Evolutionary conservation across 371 early-diverging fungal species (phyloP).

Genomic region (Fennellomyces sp.): DNA sequence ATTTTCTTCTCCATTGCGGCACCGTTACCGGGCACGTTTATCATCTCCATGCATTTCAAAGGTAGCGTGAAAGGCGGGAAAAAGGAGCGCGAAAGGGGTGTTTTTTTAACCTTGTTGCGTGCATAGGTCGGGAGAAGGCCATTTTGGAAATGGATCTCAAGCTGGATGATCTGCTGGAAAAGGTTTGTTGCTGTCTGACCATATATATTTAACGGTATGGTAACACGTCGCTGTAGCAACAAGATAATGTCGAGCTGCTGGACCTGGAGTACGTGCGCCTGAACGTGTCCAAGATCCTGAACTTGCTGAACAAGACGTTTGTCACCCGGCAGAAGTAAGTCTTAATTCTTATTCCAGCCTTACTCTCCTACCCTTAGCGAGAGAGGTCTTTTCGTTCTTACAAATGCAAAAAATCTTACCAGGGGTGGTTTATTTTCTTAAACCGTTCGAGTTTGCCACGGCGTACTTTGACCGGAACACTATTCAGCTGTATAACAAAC

Average conservation of each 20-base stretch:
- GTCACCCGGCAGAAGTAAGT: slow-evolving; percentile 51
- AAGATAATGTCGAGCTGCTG: slow-evolving; percentile 82
- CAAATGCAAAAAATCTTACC: slow-evolving; percentile 19
- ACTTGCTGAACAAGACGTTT: slow-evolving; percentile 49
- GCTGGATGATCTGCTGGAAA: slow-evolving; percentile 92
- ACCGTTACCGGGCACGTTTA: slow-evolving; percentile 87
- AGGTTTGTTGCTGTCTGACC: slow-evolving; percentile 44
- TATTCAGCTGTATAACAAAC: slow-evolving; percentile 19
- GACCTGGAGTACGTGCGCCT: slow-evolving; percentile 95
- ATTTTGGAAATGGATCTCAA: slow-evolving; percentile 96
- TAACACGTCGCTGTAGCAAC: too few relatives aligned
- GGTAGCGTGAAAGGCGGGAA: slow-evolving; percentile 30
- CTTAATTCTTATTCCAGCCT: not conserved
- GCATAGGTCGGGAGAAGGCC: slow-evolving; percentile 80
- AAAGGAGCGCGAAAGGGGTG: not conserved
- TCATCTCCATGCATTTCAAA: slow-evolving; percentile 89
- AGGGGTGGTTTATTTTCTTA: slow-evolving; percentile 28
- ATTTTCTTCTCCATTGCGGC: slow-evolving; percentile 89
- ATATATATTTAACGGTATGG: too few relatives aligned
- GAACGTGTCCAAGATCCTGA: slow-evolving; percentile 53
- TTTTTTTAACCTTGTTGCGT: not conserved
- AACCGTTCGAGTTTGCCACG: slow-evolving; percentile 12
- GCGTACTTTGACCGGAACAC: slow-evolving; percentile 10
- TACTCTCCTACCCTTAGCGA: slow-evolving; percentile 18
- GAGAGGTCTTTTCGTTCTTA: slow-evolving; percentile 17